Evolutionary conservation across 2,329 filamentous ascomycete genomes (phyloP).

Genomic region (Microsporum audouinii): DNA sequence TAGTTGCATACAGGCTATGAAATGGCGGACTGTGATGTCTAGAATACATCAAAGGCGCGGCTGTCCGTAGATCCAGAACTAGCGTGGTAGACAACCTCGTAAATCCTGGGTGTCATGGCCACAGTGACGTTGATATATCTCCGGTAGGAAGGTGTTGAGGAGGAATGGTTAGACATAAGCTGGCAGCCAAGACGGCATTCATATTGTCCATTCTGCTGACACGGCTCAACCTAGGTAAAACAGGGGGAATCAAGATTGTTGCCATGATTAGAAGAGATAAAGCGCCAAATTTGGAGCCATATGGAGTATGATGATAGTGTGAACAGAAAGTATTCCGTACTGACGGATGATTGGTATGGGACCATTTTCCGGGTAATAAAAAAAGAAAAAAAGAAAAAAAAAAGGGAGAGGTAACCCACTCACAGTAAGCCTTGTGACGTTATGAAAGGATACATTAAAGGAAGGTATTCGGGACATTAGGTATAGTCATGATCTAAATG

Average conservation of each 20-base stretch:
- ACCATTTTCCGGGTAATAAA: neutral
- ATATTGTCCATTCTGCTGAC: neutral
- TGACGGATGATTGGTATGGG: neutral
- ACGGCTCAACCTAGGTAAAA: neutral
- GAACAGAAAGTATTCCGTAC: neutral
- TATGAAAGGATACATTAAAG: neutral
- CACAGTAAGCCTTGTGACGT: slow-evolving; percentile 3
- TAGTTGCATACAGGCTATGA: neutral
- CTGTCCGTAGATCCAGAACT: neutral
- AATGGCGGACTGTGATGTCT: neutral
- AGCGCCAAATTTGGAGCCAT: neutral
- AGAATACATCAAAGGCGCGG: neutral
- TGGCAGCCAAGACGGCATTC: neutral
- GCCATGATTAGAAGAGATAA: neutral
- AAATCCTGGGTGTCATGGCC: neutral
- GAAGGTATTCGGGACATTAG: neutral
- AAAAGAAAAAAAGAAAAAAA: neutral
- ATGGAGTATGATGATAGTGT: neutral
- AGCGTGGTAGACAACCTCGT: neutral
- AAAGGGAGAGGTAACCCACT: neutral
- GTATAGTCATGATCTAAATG: neutral
- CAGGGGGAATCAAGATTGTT: neutral
- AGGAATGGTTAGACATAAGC: neutral
- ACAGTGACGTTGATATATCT: neutral
- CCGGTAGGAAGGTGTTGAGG: neutral